Base-by-base conservation (phyloP, 192 early-diverging fungal genomes). In the Coemansia sp. region DNA sequence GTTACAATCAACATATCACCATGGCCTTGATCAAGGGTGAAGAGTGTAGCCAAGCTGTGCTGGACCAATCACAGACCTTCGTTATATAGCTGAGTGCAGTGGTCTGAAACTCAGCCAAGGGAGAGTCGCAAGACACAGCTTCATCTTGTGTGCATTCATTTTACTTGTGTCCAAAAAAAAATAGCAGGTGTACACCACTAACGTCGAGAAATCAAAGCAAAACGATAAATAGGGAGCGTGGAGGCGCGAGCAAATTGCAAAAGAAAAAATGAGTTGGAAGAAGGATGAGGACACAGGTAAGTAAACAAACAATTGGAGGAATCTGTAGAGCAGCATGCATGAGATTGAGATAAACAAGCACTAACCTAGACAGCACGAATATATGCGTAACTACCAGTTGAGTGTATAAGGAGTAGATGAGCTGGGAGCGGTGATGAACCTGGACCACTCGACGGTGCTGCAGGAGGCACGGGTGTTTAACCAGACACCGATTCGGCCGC, bases 391-490 rank as follows among this genome's bases (percentile, higher is more conserved):
- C 38, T 44, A 14, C 38, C 4, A 16, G 9, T 44, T 44, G 38
- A 16, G 38, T 16, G 38, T 23, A 23, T 54, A 24, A 51, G n/a
- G n/a, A 32, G 56, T 82, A 82, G 90, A 87, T 78, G 93, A 92
- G 71, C 76, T 87, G 60, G 90, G 89, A 47, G 83, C 92, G 59
- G 90, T 92, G 69, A 87, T 89, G 74, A 87, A 93, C 75, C 86
- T 96, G 56, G 94, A 99, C 84, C 95, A 93, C 71, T 90, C 90
- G 58, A 87, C 86, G 22, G 94, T 96, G 30, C 82, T 99, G 60
- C 97, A 96, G 73, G 97, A 99, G 74, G 92, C 97, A 30, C 90
- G 95, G 60, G 89, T 90, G 25, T 99, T 99, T 82, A 98, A 99
- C 78, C 93, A 94, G 66, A 89, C 93, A 25, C 97, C 97, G 19